Evolutionary conservation across 1,284 basidiomycete genomes (phyloP).

Genomic region (Nidula niveotomentosa): DNA sequence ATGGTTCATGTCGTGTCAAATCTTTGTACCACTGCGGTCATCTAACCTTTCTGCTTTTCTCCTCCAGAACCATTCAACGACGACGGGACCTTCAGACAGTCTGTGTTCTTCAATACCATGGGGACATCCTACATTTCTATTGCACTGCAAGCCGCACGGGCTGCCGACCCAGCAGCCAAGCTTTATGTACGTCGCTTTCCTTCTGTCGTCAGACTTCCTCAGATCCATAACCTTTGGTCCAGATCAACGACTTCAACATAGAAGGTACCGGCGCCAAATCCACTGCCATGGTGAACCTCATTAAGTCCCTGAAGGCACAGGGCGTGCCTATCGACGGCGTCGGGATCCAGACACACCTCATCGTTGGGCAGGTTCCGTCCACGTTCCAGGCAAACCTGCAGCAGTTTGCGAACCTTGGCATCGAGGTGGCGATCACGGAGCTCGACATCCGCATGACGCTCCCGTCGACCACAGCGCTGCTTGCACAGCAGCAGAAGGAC

Average conservation of each 20-base stretch:
- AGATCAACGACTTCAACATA: constrained; percentile 64
- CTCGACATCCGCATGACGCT: constrained; percentile 60
- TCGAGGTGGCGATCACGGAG: constrained; percentile 61
- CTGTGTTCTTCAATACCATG: constrained; percentile 36
- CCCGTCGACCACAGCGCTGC: constrained; percentile 41
- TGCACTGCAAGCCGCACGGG: constrained; percentile 38
- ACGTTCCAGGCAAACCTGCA: constrained; percentile 42
- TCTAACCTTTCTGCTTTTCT: neutral
- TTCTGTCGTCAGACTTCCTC: neutral
- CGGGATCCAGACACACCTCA: constrained; percentile 54
- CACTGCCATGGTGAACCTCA: constrained; percentile 49
- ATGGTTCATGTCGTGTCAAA: constrained; percentile 22
- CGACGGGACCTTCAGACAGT: constrained; percentile 48
- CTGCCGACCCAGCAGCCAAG: constrained; percentile 39
- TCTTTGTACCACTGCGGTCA: neutral
- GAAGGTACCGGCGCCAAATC: constrained; percentile 50
- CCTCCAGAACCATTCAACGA: constrained; percentile 53
- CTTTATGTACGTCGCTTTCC: constrained; percentile 30
- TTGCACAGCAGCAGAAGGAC: constrained; percentile 53
- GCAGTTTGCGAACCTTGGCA: constrained; percentile 48
- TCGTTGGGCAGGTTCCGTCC: constrained; percentile 47
- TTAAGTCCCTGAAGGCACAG: constrained; percentile 40
- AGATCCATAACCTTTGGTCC: neutral
- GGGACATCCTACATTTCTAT: constrained; percentile 36
- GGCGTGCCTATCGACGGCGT: constrained; percentile 56